A percentile compares a stretch with the other conserved stretches of the same genome.
Conservation (phyloP, 768 basidiomycete species). For the Leucosporidium creatinivorum region DNA sequence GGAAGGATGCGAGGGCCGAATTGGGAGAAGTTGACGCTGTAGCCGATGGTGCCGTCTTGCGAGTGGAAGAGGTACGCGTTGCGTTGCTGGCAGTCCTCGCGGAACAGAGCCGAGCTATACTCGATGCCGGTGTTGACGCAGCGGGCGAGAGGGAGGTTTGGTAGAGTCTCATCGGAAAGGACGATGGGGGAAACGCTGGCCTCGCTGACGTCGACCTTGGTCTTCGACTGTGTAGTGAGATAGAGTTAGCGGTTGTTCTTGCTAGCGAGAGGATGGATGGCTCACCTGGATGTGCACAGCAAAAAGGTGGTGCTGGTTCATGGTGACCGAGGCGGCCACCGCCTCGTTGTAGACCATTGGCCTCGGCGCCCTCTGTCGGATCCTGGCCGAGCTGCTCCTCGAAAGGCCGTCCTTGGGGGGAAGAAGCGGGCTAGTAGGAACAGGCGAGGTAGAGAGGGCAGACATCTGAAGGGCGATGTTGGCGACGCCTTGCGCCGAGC, state of each 20-base stretch:
- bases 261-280: not conserved
- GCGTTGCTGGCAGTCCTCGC: not conserved
- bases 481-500: not conserved
- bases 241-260: too few species aligned
- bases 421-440: not conserved
- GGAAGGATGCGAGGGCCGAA: not conserved
- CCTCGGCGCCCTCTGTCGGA: not conserved
- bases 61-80: slow-evolving; percentile 5
- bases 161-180: not conserved
- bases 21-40: not conserved
- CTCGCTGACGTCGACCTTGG: not conserved
- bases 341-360: not conserved
- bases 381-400: not conserved
- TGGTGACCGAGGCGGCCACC: not conserved
- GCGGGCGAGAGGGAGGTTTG: slow-evolving; percentile 1
- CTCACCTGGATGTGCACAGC: not conserved
- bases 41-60: not conserved
- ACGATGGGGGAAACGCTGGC: not conserved
- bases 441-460: not conserved
- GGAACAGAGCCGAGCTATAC: not conserved
- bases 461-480: not conserved
- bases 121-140: not conserved
- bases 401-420: not conserved
- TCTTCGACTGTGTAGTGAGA: not conserved
- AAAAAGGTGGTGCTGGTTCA: slow-evolving; percentile 1